A percentile compares a stretch with the other conserved stretches of the same genome.
Evolutionary conservation across 164 flowering plant species (phyloP).

Genomic region (Stephania japonica): DNA sequence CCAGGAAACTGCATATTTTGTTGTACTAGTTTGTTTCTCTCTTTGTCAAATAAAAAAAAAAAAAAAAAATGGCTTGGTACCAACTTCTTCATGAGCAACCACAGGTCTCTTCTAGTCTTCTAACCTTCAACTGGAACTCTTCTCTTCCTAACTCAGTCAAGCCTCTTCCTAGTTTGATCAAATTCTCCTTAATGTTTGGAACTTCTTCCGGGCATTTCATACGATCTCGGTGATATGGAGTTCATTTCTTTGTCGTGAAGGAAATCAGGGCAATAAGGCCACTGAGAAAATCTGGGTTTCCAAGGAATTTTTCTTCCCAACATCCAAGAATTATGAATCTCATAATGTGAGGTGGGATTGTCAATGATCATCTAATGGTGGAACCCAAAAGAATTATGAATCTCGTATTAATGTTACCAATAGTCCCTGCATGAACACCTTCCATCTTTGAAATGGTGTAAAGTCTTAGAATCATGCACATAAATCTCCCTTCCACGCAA

Average conservation of each 20-base stretch:
- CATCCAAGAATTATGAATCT: neutral
- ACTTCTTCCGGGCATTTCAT: neutral
- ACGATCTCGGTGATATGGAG: neutral
- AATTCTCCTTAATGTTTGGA: neutral
- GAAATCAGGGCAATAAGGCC: neutral
- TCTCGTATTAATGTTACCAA: conserved; percentile 16
- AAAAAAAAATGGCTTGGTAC: no score
- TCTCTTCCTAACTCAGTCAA: neutral
- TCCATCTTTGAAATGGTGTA: conserved; percentile 27
- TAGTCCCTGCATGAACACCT: conserved; percentile 28
- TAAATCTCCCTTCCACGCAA: conserved; percentile 17
- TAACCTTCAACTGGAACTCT: neutral
- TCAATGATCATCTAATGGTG: neutral
- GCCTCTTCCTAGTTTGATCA: neutral
- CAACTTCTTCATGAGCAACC: no score
- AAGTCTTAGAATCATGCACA: conserved; percentile 21
- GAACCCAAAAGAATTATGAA: neutral
- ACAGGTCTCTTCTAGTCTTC: neutral
- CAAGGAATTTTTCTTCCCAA: neutral
- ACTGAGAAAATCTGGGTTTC: neutral
- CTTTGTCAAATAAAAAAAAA: neutral
- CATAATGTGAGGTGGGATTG: neutral
- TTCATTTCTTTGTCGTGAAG: neutral
- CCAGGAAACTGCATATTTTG: neutral
- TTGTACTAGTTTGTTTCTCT: neutral